Percentiles rank a stretch among this genome's conserved stretches.
phyloP scores from a whole-genome alignment of 768 basidiomycete genomes.

The Tubosaeta brunneosetosa region DNA sequence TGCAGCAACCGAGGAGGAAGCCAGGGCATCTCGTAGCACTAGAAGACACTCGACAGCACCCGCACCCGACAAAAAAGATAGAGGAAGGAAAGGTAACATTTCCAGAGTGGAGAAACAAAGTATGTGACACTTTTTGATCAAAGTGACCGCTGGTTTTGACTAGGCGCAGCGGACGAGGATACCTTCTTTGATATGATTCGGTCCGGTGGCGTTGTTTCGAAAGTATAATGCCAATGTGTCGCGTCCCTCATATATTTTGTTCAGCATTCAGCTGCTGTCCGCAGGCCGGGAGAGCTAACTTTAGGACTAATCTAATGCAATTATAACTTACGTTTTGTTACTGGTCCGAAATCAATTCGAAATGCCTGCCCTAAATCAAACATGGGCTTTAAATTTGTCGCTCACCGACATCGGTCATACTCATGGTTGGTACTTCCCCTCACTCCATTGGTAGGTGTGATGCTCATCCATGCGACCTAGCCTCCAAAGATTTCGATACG shows the following conservation, averaged over 20 bases:
- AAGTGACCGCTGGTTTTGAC: neutral
- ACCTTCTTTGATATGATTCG: slow-evolving; percentile 81
- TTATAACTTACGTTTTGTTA: no score
- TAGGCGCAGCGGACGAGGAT: slow-evolving; percentile 61
- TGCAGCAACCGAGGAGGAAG: slow-evolving; percentile 47
- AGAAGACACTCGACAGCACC: slow-evolving; percentile 76
- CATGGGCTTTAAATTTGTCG: slow-evolving; percentile 31
- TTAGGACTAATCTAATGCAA: no score
- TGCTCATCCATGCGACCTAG: slow-evolving; percentile 14
- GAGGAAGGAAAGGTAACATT: slow-evolving; percentile 47
- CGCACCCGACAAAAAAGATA: slow-evolving; percentile 43
- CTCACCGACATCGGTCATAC: slow-evolving; percentile 14
- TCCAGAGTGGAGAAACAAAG: slow-evolving; percentile 56
- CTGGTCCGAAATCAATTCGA: no score
- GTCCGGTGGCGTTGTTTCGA: slow-evolving; percentile 76
- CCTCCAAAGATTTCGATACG: slow-evolving; percentile 57
- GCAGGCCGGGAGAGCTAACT: no score
- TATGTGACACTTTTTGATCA: slow-evolving; percentile 27
- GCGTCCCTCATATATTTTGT: no score
- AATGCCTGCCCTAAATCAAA: slow-evolving; percentile 38
- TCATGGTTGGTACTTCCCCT: slow-evolving; percentile 29
- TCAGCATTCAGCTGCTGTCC: no score
- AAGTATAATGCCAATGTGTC: slow-evolving; percentile 36
- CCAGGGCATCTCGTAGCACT: slow-evolving; percentile 59
- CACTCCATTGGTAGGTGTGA: neutral